Conservation (phyloP, 768 basidiomycete species). For the Hemileccinum impolitum region DNA sequence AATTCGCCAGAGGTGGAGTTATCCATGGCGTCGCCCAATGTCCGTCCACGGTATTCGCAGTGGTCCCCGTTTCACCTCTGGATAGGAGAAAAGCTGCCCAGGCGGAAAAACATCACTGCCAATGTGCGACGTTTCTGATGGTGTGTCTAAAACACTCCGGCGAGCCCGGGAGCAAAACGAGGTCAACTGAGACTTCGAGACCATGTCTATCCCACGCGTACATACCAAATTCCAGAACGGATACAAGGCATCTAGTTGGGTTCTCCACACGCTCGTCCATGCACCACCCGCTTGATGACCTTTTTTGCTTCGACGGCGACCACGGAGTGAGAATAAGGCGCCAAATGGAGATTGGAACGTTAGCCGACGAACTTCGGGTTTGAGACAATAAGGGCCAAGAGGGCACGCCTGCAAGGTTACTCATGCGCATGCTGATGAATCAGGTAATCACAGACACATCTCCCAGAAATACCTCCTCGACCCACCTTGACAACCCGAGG, state of each 20-base stretch:
- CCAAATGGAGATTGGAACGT: conserved; percentile 18
- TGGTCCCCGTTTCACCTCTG: not conserved
- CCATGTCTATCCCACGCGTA: not conserved
- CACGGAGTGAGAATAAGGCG: conserved; percentile 12
- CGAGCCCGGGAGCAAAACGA: not conserved
- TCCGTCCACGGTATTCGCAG: not conserved
- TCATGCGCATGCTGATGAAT: conserved; percentile 3
- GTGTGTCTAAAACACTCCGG: not conserved
- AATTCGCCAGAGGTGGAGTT: not conserved
- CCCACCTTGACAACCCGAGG: conserved; percentile 2
- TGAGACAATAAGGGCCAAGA: conserved; percentile 45
- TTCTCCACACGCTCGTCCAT: conserved; percentile 48
- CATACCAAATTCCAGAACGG: conserved; percentile 43
- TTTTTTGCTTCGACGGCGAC: conserved; percentile 48
- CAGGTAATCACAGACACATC: not conserved
- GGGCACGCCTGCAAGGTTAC: conserved; percentile 3
- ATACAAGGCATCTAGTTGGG: conserved; percentile 38
- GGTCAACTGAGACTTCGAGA: not conserved
- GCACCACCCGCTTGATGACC: conserved; percentile 68
- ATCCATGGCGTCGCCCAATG: not conserved
- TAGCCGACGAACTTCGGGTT: conserved; percentile 22
- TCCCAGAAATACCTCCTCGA: not conserved
- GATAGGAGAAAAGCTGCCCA: not conserved
- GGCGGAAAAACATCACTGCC: conserved; percentile 1
- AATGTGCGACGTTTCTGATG: not conserved